Base-by-base conservation (phyloP, 768 basidiomycete genomes). In the Boletus speciosus region DNA sequence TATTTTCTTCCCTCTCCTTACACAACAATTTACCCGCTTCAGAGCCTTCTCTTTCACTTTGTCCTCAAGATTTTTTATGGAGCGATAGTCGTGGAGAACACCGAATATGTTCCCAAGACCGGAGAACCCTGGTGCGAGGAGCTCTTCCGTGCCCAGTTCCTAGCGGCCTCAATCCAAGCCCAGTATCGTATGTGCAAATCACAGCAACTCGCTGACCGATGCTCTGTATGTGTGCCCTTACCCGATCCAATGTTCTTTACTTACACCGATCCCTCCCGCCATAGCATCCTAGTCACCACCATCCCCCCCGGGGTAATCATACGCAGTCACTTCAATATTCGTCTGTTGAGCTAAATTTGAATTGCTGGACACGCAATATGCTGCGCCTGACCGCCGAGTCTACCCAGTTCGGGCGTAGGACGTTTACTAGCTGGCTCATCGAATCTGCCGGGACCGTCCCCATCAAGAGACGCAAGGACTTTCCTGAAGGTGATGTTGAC, bases 61-160 rank as follows among this genome's bases (percentile, higher is more conserved):
- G 90, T 93, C 3, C 83, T 95, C 63, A 90, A 90, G 67, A 89
- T 93, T 57, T 95, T 95, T 73, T 95, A 95, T 69, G 90, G 90
- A 2, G 82, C 86, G 10, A 92, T 95, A 52, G 88, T 94, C 25
- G 79, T 95, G 15, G 90, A 95, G 69, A 88, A 89, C 65, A 75
- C 76, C 4, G 74, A 90, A 43, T 71, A 82, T 47, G 82, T 95
- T 47, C 90, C 91, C 21, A 70, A 75, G 61, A 84, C 79, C 11
- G 93, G 92, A 4, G 72, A 76, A 50, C 88, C 93, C 60, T 90
- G 88, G 91, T 89, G 59, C 60, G 75, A 55, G 44, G 23, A 27
- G 5, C 29, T 29, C 8, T 14, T 32, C 43, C 25, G 4, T 29
- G 47, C 38, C 23, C 40, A 10, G 23, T 52, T 46, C 19, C 11